Evolutionary conservation across 2,329 filamentous ascomycete species (phyloP).

Genomic region (Paraphoma sp.): DNA sequence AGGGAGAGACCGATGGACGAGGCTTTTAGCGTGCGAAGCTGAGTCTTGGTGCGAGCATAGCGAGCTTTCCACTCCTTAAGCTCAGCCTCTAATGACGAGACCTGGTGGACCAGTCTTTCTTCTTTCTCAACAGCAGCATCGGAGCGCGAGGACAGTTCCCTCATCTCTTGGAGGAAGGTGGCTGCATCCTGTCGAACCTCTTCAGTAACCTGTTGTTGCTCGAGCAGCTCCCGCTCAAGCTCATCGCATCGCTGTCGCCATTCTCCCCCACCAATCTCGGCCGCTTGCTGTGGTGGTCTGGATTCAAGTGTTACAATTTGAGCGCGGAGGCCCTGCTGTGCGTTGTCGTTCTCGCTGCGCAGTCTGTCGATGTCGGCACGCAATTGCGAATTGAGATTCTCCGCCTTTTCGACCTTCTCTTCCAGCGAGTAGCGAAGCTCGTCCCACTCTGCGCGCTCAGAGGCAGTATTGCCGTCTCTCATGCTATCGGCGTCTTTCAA

Average conservation of each 20-base stretch:
- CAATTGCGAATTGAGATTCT: slow-evolving; percentile 79
- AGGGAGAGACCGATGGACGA: slow-evolving; percentile 80
- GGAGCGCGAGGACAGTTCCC: slow-evolving; percentile 80
- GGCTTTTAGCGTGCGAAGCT: slow-evolving; percentile 79
- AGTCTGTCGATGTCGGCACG: slow-evolving; percentile 79
- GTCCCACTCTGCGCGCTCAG: slow-evolving; percentile 75
- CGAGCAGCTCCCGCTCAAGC: slow-evolving; percentile 67
- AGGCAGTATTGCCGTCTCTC: slow-evolving; percentile 57
- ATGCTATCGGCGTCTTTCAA: slow-evolving; percentile 66
- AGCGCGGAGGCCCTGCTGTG: slow-evolving; percentile 67
- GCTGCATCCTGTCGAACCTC: slow-evolving; percentile 86
- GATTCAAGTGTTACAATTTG: slow-evolving; percentile 63
- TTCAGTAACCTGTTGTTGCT: slow-evolving; percentile 84
- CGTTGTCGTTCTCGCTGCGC: slow-evolving; percentile 69
- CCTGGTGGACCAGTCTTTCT: slow-evolving; percentile 75
- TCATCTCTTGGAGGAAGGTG: slow-evolving; percentile 88
- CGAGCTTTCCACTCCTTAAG: slow-evolving; percentile 89
- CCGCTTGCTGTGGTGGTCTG: slow-evolving; percentile 28
- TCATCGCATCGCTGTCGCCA: slow-evolving; percentile 50
- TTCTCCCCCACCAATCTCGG: slow-evolving; percentile 30
- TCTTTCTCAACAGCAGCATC: slow-evolving; percentile 81
- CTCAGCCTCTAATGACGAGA: slow-evolving; percentile 80
- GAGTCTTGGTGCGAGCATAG: slow-evolving; percentile 87
- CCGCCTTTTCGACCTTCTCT: slow-evolving; percentile 74
- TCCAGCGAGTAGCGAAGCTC: slow-evolving; percentile 72